Evolutionary conservation across 2,329 filamentous ascomycete genomes (phyloP), one percentile per base, ranked within the genome.

Genomic region (Paracoccidioides lutzii): DNA sequence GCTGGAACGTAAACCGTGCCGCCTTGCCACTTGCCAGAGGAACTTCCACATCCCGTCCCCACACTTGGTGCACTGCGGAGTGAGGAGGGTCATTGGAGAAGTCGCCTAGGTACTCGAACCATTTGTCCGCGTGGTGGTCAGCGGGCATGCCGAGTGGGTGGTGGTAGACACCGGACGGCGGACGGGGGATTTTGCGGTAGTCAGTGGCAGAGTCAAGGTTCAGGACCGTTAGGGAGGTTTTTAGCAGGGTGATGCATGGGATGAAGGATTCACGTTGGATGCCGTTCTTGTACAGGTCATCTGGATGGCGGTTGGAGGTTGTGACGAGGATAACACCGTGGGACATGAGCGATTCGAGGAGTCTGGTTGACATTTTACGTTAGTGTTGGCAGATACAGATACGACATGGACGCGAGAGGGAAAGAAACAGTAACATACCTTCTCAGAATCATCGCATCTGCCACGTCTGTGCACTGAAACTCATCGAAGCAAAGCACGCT

Each of bases 401-500:
- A 48, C 5, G 43, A 5, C 3, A 0, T 10, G 22, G 43, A 28
- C 9, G 32, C 6, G 22, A 37, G 4, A n/a, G 37, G 37, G 49
- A 33, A 56, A 33, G 42, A 49, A 38, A 42, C 15, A 40, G 51
- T 4, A 30, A 57, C 70, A 51, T 69, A 83, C 77, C 88, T 80
- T 64, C 93, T 81, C 62, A 98, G 70, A 64, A 98, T 98, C 93
- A 98, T 98, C 63, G 93, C 93, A 74, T 97, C 91, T 14, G 93
- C 93, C 37, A 98, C 91, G 72, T 98, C 93, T 42, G 93, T 98
- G 67, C 90, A 96, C 69, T 98, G 93, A 67, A 98, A 98, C 74
- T 98, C 93, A 71, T 98, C 93, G 68, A 98, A 98, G 71, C 93
- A 98, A 43, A 98, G 76, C 32, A 98, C 88, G 56, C 86, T 89